Evolutionary conservation across 352 stramenopile genomes (phyloP).

Genomic region (Globisporangium rhizosaccharum): DNA sequence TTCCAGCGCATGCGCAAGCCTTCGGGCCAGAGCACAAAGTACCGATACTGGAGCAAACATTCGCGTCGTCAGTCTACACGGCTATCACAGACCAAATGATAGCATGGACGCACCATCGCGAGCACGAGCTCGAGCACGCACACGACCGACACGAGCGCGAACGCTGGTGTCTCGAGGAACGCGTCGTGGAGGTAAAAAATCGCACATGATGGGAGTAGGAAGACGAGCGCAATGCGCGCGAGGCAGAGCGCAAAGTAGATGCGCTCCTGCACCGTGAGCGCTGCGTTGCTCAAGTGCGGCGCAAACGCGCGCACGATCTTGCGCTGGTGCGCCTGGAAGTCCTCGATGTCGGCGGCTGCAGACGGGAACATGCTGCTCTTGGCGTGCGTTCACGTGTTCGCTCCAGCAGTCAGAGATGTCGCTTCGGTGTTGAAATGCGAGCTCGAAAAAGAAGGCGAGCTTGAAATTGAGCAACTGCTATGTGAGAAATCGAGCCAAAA

Average conservation of each 20-base stretch:
- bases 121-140: slow-evolving; percentile 41
- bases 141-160: slow-evolving; percentile 51
- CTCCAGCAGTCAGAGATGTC: neutral
- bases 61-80: neutral
- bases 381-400: neutral
- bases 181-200: slow-evolving; percentile 44
- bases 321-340: slow-evolving; percentile 53
- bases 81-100: neutral
- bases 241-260: slow-evolving; percentile 51
- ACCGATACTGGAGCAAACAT: slow-evolving; percentile 44
- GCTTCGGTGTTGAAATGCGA: neutral
- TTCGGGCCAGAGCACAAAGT: slow-evolving; percentile 68
- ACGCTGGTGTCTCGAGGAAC: slow-evolving; percentile 57
- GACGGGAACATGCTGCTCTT: slow-evolving; percentile 23
- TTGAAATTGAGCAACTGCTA: too few relatives aligned
- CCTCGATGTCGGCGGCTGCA: slow-evolving; percentile 20
- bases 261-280: slow-evolving; percentile 44
- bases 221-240: slow-evolving; percentile 43
- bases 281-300: slow-evolving; percentile 52
- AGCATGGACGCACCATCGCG: slow-evolving; percentile 29
- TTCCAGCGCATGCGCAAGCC: slow-evolving; percentile 54
- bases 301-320: slow-evolving; percentile 73
- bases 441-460: neutral
- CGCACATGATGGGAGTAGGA: slow-evolving; percentile 41
- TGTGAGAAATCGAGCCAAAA: too few relatives aligned